Percentiles rank a stretch among this genome's conserved stretches.
Conservation (phyloP, 176 grass and related monocot species). For the Bolboschoenus planiculmis region DNA sequence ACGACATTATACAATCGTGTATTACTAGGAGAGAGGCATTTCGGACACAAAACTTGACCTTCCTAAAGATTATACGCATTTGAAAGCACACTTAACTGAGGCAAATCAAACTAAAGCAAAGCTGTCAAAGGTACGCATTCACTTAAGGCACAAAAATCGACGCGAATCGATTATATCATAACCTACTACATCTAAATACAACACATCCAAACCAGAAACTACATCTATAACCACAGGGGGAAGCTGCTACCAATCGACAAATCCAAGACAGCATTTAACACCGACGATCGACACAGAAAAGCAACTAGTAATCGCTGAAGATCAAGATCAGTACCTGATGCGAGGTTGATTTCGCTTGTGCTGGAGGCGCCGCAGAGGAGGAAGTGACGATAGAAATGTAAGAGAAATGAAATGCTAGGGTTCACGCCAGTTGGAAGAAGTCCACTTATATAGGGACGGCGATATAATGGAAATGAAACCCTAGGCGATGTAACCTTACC, state of each 20-base stretch:
- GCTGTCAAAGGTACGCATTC: not conserved
- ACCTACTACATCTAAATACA: not conserved
- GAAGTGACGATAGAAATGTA: not conserved
- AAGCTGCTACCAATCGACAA: not conserved
- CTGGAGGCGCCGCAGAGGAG: not conserved
- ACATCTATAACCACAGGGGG: not conserved
- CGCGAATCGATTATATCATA: not conserved
- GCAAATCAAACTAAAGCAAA: not conserved
- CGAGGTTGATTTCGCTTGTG: not conserved
- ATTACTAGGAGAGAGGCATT: not conserved
- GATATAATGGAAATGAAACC: not conserved
- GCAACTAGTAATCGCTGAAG: not conserved
- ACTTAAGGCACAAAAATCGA: not conserved
- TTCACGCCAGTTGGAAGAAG: not conserved
- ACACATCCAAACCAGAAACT: not conserved
- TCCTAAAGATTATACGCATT: not conserved
- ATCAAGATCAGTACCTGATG: not conserved
- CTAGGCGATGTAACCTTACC: not conserved
- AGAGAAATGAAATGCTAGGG: not conserved
- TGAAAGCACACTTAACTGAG: not conserved
- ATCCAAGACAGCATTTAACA: not conserved
- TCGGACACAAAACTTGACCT: not conserved
- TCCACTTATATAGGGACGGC: not conserved
- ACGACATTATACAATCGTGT: not conserved
- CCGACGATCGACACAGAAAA: not conserved